Percentiles rank a stretch among this genome's conserved stretches.
Conservation (phyloP, 1,284 basidiomycete genomes). For the Trichosporon inkin region DNA sequence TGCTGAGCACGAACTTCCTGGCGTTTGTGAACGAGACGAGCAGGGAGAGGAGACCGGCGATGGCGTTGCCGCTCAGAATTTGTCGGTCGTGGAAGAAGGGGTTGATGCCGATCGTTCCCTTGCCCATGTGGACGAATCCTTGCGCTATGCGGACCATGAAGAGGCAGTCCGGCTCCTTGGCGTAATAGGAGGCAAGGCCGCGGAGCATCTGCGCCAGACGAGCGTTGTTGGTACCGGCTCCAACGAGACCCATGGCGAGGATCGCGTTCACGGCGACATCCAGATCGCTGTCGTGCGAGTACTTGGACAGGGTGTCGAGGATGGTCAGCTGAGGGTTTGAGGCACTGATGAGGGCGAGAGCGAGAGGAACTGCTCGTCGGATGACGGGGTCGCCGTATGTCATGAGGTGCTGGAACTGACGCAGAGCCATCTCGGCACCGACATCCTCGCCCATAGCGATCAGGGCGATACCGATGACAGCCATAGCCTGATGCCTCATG, state of each 20-base stretch:
- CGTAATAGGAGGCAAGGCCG: conserved; percentile 92
- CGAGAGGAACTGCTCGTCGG: conserved; percentile 90
- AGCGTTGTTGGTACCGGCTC: conserved; percentile 97
- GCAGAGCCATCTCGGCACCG: conserved; percentile 91
- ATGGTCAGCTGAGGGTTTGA: conserved; percentile 96
- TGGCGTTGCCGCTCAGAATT: conserved; percentile 81
- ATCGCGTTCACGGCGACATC: conserved; percentile 95
- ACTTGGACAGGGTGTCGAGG: conserved; percentile 97
- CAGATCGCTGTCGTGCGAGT: conserved; percentile 97
- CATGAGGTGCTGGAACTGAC: conserved; percentile 97
- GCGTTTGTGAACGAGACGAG: conserved; percentile 90
- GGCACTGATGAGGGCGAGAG: conserved; percentile 86
- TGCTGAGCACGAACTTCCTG: conserved; percentile 85
- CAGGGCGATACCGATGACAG: conserved; percentile 88
- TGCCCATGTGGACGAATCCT: conserved; percentile 97
- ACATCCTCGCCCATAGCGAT: conserved; percentile 99
- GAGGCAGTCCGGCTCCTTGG: conserved; percentile 93
- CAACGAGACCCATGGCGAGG: conserved; percentile 97
- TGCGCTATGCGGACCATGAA: conserved; percentile 97
- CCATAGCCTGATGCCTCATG: conserved; percentile 87
- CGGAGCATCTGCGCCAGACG: conserved; percentile 95
- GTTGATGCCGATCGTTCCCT: conserved; percentile 96
- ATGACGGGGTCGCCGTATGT: conserved; percentile 95
- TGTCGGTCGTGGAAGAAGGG: conserved; percentile 93
- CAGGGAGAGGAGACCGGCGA: conserved; percentile 86